Conservation (phyloP, 805 yeast species). For the Cyberlindnera galapagoensis region DNA sequence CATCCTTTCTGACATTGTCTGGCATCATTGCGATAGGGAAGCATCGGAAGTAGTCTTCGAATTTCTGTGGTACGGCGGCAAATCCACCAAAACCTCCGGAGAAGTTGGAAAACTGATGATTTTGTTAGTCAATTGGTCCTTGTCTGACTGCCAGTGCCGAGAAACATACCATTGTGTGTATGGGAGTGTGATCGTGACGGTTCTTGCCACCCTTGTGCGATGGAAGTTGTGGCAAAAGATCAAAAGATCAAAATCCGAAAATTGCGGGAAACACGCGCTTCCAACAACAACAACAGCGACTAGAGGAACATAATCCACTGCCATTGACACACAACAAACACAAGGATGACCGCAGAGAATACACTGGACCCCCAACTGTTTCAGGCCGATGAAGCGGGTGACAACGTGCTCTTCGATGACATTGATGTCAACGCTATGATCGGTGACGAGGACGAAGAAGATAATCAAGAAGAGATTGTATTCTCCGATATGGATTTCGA, state of each 20-base stretch:
- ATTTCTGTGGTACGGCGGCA: slow-evolving; percentile 35
- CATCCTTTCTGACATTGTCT: slow-evolving; percentile 61
- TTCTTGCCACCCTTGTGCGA: too few species aligned
- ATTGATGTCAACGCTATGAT: slow-evolving; percentile 27
- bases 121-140: too few species aligned
- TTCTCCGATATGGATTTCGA: background rate
- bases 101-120: slow-evolving; percentile 31
- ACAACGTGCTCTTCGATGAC: slow-evolving; percentile 18
- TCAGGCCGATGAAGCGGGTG: slow-evolving; percentile 1
- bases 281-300: slow-evolving; percentile 1
- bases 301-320: background rate
- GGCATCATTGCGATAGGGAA: slow-evolving; percentile 87
- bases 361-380: slow-evolving; percentile 9
- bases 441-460: slow-evolving; percentile 14
- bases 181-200: too few species aligned
- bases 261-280: too few species aligned
- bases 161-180: too few species aligned
- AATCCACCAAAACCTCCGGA: slow-evolving; percentile 24
- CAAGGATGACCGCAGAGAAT: slow-evolving; percentile 5
- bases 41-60: slow-evolving; percentile 86
- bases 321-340: background rate
- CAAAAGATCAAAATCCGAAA: background rate
- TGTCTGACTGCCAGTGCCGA: too few species aligned
- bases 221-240: background rate
- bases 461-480: slow-evolving; percentile 2